Evolutionary conservation across 2,329 filamentous ascomycete species (phyloP), one percentile per base, ranked within the genome.

Genomic region (Botrytis sinoallii): DNA sequence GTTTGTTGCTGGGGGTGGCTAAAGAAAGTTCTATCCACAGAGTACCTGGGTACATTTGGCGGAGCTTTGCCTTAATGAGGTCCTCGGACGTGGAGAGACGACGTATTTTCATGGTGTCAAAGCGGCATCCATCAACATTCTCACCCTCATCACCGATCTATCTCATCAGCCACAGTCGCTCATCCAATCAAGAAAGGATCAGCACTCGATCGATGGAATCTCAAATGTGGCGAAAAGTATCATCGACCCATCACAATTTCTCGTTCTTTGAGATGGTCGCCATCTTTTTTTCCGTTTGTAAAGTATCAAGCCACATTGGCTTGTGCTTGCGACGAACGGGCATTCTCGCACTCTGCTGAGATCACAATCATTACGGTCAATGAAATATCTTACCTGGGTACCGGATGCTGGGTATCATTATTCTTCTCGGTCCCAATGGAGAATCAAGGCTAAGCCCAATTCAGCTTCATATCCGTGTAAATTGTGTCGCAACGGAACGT

Each of bases 11-110:
- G 29, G 44, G 20, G 64, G 44, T 52, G 64, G 64, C 44, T 66
- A 38, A 66, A 66, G 64, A 48, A 66, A 66, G 64, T 38, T 52
- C 44, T 48, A 48, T 44, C 63, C 44, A 42, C 63, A 66, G n/a
- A 48, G 52, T 9, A 55, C 52, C 52, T 12, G 29, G 52, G 52
- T 18, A 57, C 52, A 57, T 18, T 18, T 18, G 8, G n/a, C 40
- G 64, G 64, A 66, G 44, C 20, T 40, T 66, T 66, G 25, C 32
- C 64, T 46, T 38, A 66, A n/a, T 66, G 29, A 66, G 64, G 12
- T 29, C 20, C 44, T 66, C 44, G 64, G 64, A 66, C 44, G 44
- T 52, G 63, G 64, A 38, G 44, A 38, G 44, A 52, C 44, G 44
- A 38, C 20, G 64, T 38, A 66, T 35, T 46, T 42, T 14, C 20